phyloP scores from a whole-genome alignment of 2,329 filamentous ascomycete species.

The Stylonectria norvegica region DNA sequence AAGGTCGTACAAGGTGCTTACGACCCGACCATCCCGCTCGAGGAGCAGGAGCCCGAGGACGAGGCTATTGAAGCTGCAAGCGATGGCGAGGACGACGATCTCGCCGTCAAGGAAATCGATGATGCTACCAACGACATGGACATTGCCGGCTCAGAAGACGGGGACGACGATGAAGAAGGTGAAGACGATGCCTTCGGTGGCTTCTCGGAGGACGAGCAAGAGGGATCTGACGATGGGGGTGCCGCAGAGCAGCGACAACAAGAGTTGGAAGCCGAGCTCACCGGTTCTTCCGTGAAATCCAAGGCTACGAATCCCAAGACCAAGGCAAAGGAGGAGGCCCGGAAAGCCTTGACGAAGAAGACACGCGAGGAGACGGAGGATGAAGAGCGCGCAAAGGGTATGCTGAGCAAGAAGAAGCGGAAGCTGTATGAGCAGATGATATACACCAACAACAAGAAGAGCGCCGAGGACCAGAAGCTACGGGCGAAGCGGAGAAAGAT shows the following conservation, averaged over 20 bases:
- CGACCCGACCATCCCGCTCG: constrained; percentile 81
- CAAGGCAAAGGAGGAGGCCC: constrained; percentile 66
- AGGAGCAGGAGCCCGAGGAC: constrained; percentile 81
- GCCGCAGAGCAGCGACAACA: constrained; percentile 74
- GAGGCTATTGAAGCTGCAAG: constrained; percentile 74
- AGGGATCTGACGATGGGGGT: constrained; percentile 43
- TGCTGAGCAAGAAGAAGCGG: constrained; percentile 97
- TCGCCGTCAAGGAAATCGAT: constrained; percentile 34
- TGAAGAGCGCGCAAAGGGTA: constrained; percentile 89
- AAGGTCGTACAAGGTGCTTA: constrained; percentile 83
- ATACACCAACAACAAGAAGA: constrained; percentile 91
- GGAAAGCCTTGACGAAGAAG: constrained; percentile 67
- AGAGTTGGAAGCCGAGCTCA: constrained; percentile 89
- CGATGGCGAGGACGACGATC: constrained; percentile 50
- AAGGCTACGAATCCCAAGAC: constrained; percentile 47
- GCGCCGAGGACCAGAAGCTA: constrained; percentile 82
- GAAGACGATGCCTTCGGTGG: constrained; percentile 48
- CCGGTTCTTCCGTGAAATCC: constrained; percentile 59
- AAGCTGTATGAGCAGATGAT: constrained; percentile 98
- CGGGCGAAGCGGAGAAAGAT: constrained; percentile 86
- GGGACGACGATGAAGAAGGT: constrained; percentile 44
- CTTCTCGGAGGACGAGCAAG: constrained; percentile 46
- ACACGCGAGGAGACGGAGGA: constrained; percentile 78
- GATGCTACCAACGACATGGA: constrained; percentile 49
- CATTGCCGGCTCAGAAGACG: constrained; percentile 45